phyloP scores from a whole-genome alignment of 371 early-diverging fungal genomes.

The Entomophthora muscae region DNA sequence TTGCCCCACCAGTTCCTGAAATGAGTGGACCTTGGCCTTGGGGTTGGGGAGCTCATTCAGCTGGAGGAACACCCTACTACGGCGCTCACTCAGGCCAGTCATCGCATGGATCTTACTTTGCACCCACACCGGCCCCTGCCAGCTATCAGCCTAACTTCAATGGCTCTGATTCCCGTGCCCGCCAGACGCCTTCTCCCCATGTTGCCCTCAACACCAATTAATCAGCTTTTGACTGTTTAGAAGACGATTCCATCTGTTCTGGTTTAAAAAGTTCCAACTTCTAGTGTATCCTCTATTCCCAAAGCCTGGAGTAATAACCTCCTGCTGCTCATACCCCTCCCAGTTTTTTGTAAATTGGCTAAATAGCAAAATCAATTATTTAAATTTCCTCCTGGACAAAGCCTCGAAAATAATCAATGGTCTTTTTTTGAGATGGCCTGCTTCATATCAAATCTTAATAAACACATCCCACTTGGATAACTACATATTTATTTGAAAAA shows the following conservation, averaged over 20 bases:
- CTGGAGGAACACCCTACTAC: background rate
- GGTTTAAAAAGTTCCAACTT: background rate
- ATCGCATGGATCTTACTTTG: background rate
- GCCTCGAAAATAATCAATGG: too few relatives aligned
- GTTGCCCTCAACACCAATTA: background rate
- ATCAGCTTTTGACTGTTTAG: background rate
- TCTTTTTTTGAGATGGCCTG: too few relatives aligned
- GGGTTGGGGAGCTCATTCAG: background rate
- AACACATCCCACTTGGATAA: too few relatives aligned
- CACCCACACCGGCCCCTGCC: background rate
- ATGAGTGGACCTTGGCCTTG: background rate
- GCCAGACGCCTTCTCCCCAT: background rate
- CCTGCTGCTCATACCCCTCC: background rate
- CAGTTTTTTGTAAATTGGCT: background rate
- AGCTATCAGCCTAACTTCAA: background rate
- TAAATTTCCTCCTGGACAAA: too few relatives aligned
- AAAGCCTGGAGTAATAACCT: too few relatives aligned
- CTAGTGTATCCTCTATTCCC: background rate
- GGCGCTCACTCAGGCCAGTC: background rate
- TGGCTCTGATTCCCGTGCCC: background rate
- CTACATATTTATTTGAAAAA: too few relatives aligned
- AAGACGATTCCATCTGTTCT: background rate
- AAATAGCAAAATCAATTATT: too few relatives aligned
- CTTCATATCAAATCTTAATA: too few relatives aligned
- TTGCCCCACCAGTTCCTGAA: background rate